Base-by-base conservation (phyloP, 2,329 filamentous ascomycete genomes). In the Alternaria atra region DNA sequence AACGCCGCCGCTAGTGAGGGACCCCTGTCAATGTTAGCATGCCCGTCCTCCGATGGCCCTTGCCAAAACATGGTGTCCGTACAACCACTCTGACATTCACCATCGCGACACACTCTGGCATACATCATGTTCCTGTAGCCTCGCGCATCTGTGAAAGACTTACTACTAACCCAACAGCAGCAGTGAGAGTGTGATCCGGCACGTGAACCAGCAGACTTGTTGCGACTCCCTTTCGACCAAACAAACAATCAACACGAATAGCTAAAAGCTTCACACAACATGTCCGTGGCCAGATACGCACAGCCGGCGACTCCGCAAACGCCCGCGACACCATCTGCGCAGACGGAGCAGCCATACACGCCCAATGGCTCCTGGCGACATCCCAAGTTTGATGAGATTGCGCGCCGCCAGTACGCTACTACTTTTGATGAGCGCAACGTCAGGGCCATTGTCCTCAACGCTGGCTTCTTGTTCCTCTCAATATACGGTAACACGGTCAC, bases 371-470 rank as follows among this genome's bases (percentile, higher is more conserved):
- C 90, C 75, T 99, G 95, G 94, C 88, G 89, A 73, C 95, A 99
- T 78, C 95, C 95, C 34, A 89, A 90, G 65, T 85, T 97, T 66
- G 86, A 93, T 72, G 94, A 98, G 80, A 96, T 99, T 75, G 89
- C 91, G 15, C 86, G 87, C 64, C 89, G 95, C 52, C 91, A 93
- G 75, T 90, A 92, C 77, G 90, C 89, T 20, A 88, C 89, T 13
- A 91, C 85, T 48, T 97, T 98, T 77, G 88, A 89, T 57, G 89
- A 94, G 69, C 87, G 87, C 75, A 94, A 97, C 67, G 80, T 95
- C 50, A 86, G 84, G 62, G 86, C 84, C 54, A 88, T 97, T 52
- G 75, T 88, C 30, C 88, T 89, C 79, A 97, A 96, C 77, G 77
- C 85, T 1, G 80, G 77, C 9, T 83, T 89, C 37, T 74, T 91